These are phyloP conservation scores for Arabidopsis arenosa DNA, from an alignment of 345 rosid genomes.

Conservation along the genomic window DNA sequence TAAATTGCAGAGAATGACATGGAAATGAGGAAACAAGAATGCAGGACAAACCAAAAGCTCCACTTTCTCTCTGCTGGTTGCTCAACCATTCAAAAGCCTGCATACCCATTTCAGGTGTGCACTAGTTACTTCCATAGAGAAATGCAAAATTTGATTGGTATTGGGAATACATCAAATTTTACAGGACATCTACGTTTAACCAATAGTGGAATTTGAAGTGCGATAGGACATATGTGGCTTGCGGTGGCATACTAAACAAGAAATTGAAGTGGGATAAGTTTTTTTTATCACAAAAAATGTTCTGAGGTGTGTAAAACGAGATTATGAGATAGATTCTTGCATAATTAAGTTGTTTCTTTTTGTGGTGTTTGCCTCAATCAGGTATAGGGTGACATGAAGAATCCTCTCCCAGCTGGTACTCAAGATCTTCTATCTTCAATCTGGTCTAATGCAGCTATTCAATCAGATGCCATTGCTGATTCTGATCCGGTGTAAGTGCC, in stretches of 20 bases:
- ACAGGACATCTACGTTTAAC: neutral
- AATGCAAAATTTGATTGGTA: neutral
- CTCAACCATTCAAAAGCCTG: neutral
- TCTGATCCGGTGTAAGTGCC: neutral
- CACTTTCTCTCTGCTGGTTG: neutral
- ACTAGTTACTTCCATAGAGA: neutral
- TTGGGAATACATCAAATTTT: neutral
- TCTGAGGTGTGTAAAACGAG: too few relatives aligned
- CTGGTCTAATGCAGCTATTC: neutral
- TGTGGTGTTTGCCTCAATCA: too few relatives aligned
- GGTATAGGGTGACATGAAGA: too few relatives aligned
- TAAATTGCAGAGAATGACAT: neutral
- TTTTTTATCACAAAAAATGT: too few relatives aligned
- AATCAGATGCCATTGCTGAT: neutral
- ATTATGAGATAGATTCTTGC: too few relatives aligned
- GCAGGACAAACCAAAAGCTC: neutral
- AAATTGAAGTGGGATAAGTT: too few relatives aligned
- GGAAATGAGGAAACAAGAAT: neutral
- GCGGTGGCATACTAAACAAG: too few relatives aligned
- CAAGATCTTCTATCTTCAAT: neutral
- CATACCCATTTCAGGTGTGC: neutral
- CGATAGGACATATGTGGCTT: too few relatives aligned
- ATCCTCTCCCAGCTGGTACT: neutral
- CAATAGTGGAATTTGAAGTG: too few relatives aligned
- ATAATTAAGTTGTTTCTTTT: too few relatives aligned